These are phyloP conservation scores for Ganoderma lucidum DNA, from an alignment of 1,284 basidiomycete genomes.

Conservation along the genomic window DNA sequence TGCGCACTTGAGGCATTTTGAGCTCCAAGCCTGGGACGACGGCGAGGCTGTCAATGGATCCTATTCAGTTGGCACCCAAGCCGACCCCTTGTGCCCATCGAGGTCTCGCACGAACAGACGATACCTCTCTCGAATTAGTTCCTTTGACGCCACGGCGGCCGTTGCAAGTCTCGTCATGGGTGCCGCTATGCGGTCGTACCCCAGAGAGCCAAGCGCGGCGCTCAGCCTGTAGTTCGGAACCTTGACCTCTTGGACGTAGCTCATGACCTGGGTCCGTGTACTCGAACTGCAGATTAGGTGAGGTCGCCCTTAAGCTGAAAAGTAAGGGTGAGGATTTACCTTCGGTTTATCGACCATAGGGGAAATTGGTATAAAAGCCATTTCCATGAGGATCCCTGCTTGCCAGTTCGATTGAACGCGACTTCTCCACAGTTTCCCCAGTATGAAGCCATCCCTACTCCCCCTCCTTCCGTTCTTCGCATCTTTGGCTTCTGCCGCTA, in stretches of 20 bases:
- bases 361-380: background rate
- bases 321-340: background rate
- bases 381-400: background rate
- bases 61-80: background rate
- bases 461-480: background rate
- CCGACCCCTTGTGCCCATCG: background rate
- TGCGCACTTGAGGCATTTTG: background rate
- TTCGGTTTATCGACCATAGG: background rate
- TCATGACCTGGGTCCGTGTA: background rate
- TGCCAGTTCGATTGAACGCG: background rate
- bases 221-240: background rate
- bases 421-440: background rate
- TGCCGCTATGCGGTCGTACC: background rate
- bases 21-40: background rate
- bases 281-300: background rate
- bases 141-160: background rate
- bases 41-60: background rate
- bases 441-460: background rate
- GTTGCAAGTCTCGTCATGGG: background rate
- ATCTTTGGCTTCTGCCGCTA: conserved; percentile 9
- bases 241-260: background rate
- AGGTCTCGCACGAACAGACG: background rate
- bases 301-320: too few relatives aligned
- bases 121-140: background rate
- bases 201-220: background rate